phyloP scores from a whole-genome alignment of 2,329 filamentous ascomycete genomes.

The Hymenoscyphus fructigenus region DNA sequence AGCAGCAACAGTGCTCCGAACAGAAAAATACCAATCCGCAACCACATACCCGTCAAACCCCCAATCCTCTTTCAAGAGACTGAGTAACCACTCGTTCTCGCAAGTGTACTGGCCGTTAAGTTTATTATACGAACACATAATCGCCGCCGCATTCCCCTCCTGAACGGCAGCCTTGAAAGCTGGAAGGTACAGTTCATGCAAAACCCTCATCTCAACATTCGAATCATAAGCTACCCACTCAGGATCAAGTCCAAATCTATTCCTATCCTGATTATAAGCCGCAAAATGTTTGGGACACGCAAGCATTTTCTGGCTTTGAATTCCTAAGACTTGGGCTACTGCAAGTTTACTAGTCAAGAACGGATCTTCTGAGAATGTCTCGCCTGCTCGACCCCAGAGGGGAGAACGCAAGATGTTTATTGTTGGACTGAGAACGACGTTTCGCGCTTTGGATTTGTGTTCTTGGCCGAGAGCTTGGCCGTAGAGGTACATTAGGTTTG shows the following conservation, averaged over 20 bases:
- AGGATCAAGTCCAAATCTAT: slow-evolving; percentile 39
- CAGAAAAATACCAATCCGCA: background rate
- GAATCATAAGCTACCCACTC: background rate
- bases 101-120: background rate
- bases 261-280: slow-evolving; percentile 41
- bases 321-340: slow-evolving; percentile 33
- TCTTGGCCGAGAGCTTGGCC: slow-evolving; percentile 15
- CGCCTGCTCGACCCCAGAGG: slow-evolving; percentile 46
- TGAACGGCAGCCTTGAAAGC: background rate
- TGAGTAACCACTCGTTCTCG: background rate
- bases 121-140: background rate
- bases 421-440: slow-evolving; percentile 30
- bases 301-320: slow-evolving; percentile 35
- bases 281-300: slow-evolving; percentile 47
- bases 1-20: background rate
- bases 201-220: background rate
- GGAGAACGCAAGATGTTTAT: slow-evolving; percentile 46
- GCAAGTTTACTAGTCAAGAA: background rate
- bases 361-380: slow-evolving; percentile 48
- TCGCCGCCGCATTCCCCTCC: background rate
- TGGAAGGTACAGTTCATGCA: background rate
- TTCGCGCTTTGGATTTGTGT: slow-evolving; percentile 27
- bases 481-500: slow-evolving; percentile 18
- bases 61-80: background rate
- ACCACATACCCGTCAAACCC: background rate